Percentiles rank a stretch among this genome's conserved stretches.
Conservation (phyloP, 1,284 basidiomycete species). For the Phellopilus nigrolimitatus region DNA sequence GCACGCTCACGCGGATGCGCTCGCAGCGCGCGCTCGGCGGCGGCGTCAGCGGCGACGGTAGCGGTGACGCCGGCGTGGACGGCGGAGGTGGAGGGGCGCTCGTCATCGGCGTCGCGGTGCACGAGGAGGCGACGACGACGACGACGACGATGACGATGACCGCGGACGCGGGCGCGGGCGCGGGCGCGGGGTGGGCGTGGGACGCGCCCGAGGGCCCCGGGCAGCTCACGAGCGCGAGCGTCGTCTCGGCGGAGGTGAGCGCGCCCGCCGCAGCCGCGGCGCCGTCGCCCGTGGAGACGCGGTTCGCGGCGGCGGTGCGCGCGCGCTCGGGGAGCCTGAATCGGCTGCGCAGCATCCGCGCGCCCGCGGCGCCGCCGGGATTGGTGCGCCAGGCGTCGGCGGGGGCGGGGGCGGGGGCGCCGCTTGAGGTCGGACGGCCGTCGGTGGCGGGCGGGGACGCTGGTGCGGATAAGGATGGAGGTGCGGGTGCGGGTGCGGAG, state of each 20-base stretch:
- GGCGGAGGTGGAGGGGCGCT: constrained; percentile 26
- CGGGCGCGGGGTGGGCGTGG: no score
- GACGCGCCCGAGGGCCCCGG: no score
- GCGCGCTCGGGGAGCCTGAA: constrained; percentile 13
- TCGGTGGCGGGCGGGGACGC: no score
- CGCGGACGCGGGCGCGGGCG: constrained; percentile 23
- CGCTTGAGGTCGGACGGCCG: not conserved
- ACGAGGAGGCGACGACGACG: constrained; percentile 60
- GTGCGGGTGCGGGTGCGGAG: no score
- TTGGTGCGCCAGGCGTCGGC: not conserved
- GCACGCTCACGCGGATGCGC: constrained; percentile 22
- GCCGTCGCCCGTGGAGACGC: no score
- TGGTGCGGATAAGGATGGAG: no score
- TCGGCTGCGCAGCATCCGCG: not conserved
- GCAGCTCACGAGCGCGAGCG: constrained; percentile 23
- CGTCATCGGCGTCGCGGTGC: constrained; percentile 29
- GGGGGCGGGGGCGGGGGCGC: not conserved
- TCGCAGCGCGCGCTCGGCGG: constrained; percentile 14
- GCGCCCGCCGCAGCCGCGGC: no score
- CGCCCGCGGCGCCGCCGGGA: not conserved
- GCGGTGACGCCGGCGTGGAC: constrained; percentile 26
- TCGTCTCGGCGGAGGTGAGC: constrained; percentile 20
- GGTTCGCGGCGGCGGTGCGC: constrained; percentile 17
- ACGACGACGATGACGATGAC: constrained; percentile 34
- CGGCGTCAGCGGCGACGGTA: constrained; percentile 25